Base-by-base conservation (phyloP, 306 rosid species). In the Biancaea sappan region DNA sequence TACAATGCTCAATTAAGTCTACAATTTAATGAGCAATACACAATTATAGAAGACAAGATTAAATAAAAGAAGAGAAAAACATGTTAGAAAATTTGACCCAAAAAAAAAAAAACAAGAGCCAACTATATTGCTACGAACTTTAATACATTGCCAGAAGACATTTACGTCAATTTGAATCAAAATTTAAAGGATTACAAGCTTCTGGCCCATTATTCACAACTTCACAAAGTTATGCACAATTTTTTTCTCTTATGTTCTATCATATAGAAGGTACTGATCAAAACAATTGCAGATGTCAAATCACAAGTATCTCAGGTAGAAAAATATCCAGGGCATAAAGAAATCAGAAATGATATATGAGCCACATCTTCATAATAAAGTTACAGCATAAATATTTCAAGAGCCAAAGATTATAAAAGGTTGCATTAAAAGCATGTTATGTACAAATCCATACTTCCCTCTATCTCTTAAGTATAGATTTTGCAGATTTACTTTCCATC, bases 371-470 rank as follows among this genome's bases (percentile, higher is more conserved):
- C 48, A 10, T 32, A 37, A 59, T 62, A 40, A 56, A n/a, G 22
- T 59, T 66, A 13, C 14, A 19, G 29, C 9, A 1, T 22, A 8
- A 26, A 56, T 8, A 16, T 37, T 60, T 52, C n/a, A 50, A 13
- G 46, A 12, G 10, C 15, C 13, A 15, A 25, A 46, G 15, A 74
- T 40, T 40, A 43, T 50, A 44, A 40, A 50, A 68, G 53, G 16
- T 28, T 18, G 18, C 53, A 15, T 21, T 57, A 58, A 32, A 44
- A 31, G 60, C 47, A 65, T 13, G 24, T 52, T 31, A 50, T 40
- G 22, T 50, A 14, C 40, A 35, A 69, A 25, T 19, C 41, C 78
- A 38, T 70, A 69, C 57, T 66, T 70, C 58, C 57, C 75, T 68
- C 59, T 57, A 71, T 50, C 40, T 46, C 61, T 67, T n/a, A n/a